Evolutionary conservation across 75 land plant genomes (phyloP), one percentile per base, ranked within the genome.

Genomic region (Pinus tabuliformis): DNA sequence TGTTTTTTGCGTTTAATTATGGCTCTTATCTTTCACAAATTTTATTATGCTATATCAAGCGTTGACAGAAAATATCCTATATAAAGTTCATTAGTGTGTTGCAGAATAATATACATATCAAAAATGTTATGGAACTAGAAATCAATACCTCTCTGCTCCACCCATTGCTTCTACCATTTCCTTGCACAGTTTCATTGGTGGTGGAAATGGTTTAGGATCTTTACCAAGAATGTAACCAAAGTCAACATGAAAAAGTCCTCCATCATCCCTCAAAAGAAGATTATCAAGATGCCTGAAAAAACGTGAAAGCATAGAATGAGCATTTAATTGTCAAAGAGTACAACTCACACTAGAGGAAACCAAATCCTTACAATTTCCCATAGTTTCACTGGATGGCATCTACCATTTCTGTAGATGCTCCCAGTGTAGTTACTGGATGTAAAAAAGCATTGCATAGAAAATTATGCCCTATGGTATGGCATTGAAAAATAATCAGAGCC

Each of bases 151-250:
- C 81, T 94, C 95, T 60, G 95, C 91, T 70, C 99, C 97, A 77
- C 99, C 99, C 99, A 97, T 97, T 24, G 99, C 99, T 78, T 94
- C 99, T 70, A 97, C 99, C 99, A 97, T 97, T 87, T 97, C 99
- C 82, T 97, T 97, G 83, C 98, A 97, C 71, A 97, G 90, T 81
- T 97, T 97, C 99, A 97, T 97, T 17, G 99, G 98, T 14, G 99
- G 99, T 74, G 99, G 99, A 83, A 97, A 97, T 57, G 98, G 99
- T 80, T 97, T 97, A 8, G 99, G 95, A 85, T 97, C 99, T 63
- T 92, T 90, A 54, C 99, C 99, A 59, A 97, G 80, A 49, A 97
- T 97, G 76, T 87, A 97, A 52, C 92, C 99, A 88, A 97, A 94
- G 81, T 97, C 99, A 73, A 97, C 95, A 82, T 97, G 99, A 65